Conservation (phyloP, 164 flowering plant genomes). For the Dillenia turbinata region DNA sequence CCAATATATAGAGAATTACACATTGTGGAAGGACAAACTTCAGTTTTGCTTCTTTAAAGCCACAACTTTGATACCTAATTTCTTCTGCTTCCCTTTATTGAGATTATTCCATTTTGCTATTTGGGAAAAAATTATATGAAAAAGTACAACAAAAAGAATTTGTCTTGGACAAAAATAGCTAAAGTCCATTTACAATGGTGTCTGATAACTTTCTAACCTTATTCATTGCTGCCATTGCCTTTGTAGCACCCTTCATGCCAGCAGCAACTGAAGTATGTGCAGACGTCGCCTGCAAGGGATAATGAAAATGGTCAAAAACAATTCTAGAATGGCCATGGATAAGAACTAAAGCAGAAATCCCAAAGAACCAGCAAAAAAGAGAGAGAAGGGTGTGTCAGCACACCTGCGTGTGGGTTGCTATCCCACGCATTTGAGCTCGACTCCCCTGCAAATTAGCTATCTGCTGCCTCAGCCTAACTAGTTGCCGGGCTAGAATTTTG, state of each 20-base stretch:
- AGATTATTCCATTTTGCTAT: no score
- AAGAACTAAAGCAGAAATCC: background rate
- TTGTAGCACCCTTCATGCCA: slow-evolving; percentile 89
- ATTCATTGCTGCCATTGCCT: slow-evolving; percentile 90
- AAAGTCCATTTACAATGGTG: background rate
- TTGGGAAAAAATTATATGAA: background rate
- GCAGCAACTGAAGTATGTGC: slow-evolving; percentile 83
- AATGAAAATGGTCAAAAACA: slow-evolving; percentile 6
- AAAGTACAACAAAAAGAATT: background rate
- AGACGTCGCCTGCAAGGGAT: slow-evolving; percentile 63
- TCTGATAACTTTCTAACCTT: slow-evolving; percentile 45
- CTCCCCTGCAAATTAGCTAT: slow-evolving; percentile 85
- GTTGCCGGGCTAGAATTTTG: slow-evolving; percentile 82
- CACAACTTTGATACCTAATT: no score
- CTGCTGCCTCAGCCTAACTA: slow-evolving; percentile 86
- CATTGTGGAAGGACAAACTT: no score
- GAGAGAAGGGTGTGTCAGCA: slow-evolving; percentile 4
- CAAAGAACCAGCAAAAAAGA: background rate
- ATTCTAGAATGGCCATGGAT: background rate
- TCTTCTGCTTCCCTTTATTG: no score
- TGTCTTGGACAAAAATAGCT: background rate
- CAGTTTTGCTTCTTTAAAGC: no score
- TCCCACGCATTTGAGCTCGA: slow-evolving; percentile 93
- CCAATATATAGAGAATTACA: no score
- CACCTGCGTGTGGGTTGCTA: slow-evolving; percentile 94